A percentile compares a stretch with the other conserved stretches of the same genome.
Evolutionary conservation across 805 yeast species (phyloP).

Genomic region (Ogataea trehaloabstinens): DNA sequence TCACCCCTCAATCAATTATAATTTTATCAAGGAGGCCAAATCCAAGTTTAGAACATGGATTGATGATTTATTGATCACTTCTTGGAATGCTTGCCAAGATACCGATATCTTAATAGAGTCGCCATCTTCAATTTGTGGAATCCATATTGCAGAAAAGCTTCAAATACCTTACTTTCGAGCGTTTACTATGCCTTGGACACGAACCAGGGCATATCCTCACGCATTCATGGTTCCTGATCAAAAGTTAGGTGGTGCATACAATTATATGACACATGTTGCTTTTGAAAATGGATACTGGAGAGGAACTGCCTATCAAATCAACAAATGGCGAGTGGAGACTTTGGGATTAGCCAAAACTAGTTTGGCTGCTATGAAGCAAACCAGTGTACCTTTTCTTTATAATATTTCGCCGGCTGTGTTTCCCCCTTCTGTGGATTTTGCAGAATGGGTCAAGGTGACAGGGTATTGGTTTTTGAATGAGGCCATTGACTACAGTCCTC

Average conservation of each 20-base stretch:
- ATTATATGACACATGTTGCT: slow-evolving; percentile 86
- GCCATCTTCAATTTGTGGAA: slow-evolving; percentile 96
- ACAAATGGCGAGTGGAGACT: slow-evolving; percentile 76
- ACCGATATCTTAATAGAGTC: slow-evolving; percentile 86
- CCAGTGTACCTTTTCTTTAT: slow-evolving; percentile 82
- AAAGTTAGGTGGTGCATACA: slow-evolving; percentile 89
- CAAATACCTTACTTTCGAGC: slow-evolving; percentile 90
- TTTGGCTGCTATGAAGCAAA: slow-evolving; percentile 68
- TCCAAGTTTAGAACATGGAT: slow-evolving; percentile 82
- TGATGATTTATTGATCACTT: slow-evolving; percentile 59
- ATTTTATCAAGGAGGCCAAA: slow-evolving; percentile 81
- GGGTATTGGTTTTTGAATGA: slow-evolving; percentile 92
- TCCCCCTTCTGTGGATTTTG: slow-evolving; percentile 90
- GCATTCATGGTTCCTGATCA: slow-evolving; percentile 95
- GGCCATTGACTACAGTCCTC: slow-evolving; percentile 53
- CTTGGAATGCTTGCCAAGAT: slow-evolving; percentile 87
- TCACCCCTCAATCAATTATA: slow-evolving; percentile 83
- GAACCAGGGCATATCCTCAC: slow-evolving; percentile 94
- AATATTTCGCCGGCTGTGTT: slow-evolving; percentile 85
- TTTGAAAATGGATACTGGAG: slow-evolving; percentile 94
- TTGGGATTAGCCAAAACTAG: slow-evolving; percentile 68
- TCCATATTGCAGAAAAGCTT: slow-evolving; percentile 91
- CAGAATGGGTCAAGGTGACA: slow-evolving; percentile 93
- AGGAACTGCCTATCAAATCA: slow-evolving; percentile 83
- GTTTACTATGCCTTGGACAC: slow-evolving; percentile 98